Evolutionary conservation across 306 rosid genomes (phyloP).

Genomic region (Quercus cerris): DNA sequence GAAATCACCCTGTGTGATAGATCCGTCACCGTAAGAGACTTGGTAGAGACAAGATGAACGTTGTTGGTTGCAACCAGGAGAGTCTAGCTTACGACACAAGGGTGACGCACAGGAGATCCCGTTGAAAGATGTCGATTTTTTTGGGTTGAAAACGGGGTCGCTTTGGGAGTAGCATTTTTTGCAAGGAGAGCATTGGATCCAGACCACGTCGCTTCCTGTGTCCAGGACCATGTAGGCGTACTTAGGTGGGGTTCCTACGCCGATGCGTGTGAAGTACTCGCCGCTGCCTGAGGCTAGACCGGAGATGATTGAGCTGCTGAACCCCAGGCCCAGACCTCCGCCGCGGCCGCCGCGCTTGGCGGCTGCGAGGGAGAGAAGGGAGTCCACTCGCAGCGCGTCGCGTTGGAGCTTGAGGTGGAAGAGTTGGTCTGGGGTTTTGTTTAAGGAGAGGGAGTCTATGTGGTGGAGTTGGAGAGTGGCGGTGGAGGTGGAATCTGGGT

Average conservation of each 20-base stretch:
- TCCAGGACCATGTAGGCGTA: constrained; percentile 82
- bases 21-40: constrained; percentile 92
- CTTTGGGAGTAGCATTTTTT: constrained; percentile 70
- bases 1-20: constrained; percentile 78
- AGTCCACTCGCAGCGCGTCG: constrained; percentile 53
- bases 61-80: constrained; percentile 47
- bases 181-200: constrained; percentile 93
- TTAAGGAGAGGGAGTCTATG: constrained; percentile 50
- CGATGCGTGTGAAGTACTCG: constrained; percentile 93
- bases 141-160: constrained; percentile 78
- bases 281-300: constrained; percentile 90
- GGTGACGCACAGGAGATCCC: constrained; percentile 67
- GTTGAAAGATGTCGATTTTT: constrained; percentile 49
- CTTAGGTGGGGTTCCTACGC: constrained; percentile 77
- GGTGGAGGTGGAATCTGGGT: constrained; percentile 14
- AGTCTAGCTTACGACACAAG: constrained; percentile 58
- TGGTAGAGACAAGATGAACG: constrained; percentile 63
- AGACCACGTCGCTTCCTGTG: constrained; percentile 88
- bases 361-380: constrained; percentile 23
- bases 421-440: constrained; percentile 60
- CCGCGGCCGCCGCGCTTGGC: constrained; percentile 12
- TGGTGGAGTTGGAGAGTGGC: constrained; percentile 56
- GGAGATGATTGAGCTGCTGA: constrained; percentile 80
- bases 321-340: constrained; percentile 26
- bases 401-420: constrained; percentile 64